These are phyloP conservation scores for Pelargonium cotyledonis DNA, from an alignment of 441 rosid species.

Conservation along the genomic window DNA sequence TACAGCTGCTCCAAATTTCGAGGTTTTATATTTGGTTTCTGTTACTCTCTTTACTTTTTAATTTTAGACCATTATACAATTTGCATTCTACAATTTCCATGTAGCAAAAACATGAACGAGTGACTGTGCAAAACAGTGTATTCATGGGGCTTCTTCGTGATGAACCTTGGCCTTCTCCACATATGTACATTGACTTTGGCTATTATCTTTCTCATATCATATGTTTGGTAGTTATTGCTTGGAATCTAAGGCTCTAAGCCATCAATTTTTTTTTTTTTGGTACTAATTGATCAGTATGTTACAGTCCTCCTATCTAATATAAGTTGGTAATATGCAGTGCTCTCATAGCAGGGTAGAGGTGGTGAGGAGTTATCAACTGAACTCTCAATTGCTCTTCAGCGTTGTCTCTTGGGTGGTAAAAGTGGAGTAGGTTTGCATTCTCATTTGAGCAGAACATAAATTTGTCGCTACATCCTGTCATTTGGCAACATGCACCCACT, in stretches of 20 bases:
- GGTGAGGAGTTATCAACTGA: constrained; percentile 78
- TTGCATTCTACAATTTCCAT: background rate
- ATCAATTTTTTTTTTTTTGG: too few relatives aligned
- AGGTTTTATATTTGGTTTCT: constrained; percentile 32
- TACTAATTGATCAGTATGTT: too few relatives aligned
- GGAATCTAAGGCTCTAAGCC: too few relatives aligned
- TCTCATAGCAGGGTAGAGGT: constrained; percentile 66
- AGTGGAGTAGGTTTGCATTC: constrained; percentile 63
- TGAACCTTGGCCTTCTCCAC: background rate
- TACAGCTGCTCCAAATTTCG: constrained; percentile 68
- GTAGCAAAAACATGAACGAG: background rate
- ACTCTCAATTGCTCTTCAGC: constrained; percentile 61
- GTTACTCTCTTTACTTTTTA: background rate
- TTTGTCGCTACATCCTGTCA: too few relatives aligned
- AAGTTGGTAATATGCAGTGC: constrained; percentile 12
- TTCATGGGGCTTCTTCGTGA: too few relatives aligned
- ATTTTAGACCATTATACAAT: too few relatives aligned
- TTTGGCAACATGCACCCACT: too few relatives aligned
- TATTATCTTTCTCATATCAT: too few relatives aligned
- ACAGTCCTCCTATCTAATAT: constrained; percentile 1
- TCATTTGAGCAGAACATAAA: background rate
- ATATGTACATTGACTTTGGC: too few relatives aligned
- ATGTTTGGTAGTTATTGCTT: too few relatives aligned
- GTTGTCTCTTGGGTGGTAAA: constrained; percentile 78
- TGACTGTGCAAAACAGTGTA: background rate